A percentile compares a stretch with the other conserved stretches of the same genome.
phyloP scores from a whole-genome alignment of 805 yeast genomes.

The Candida endomychidarum region DNA sequence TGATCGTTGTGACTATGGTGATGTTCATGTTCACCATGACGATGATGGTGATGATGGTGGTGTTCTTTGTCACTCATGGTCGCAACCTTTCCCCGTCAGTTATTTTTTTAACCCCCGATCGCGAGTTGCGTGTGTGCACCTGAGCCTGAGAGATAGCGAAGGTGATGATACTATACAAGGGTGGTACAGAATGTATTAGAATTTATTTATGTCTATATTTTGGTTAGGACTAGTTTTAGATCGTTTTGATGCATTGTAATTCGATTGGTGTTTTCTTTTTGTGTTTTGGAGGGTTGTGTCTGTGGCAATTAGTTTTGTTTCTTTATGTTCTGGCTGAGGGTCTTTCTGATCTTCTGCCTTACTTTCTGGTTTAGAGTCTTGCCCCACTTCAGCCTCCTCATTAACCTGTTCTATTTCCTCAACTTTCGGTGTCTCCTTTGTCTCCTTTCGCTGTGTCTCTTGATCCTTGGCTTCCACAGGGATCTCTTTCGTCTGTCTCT shows the following conservation, averaged over 20 bases:
- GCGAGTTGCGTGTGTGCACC: no score
- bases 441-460: background rate
- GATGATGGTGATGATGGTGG: constrained; percentile 11
- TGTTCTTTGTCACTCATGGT: constrained; percentile 12
- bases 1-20: constrained; percentile 7
- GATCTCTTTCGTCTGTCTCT: constrained; percentile 32
- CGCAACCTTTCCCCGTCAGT: constrained; percentile 1
- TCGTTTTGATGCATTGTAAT: constrained; percentile 9
- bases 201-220: constrained; percentile 6
- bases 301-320: no score
- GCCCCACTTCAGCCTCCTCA: background rate
- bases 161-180: no score
- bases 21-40: constrained; percentile 5
- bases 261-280: background rate
- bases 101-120: no score
- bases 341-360: no score
- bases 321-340: no score
- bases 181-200: constrained; percentile 1
- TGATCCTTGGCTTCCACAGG: background rate
- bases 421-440: constrained; percentile 1
- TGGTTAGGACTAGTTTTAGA: background rate
- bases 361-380: no score
- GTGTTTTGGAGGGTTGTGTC: background rate
- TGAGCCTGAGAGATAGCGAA: background rate
- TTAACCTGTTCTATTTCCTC: background rate